Base-by-base conservation (phyloP, 306 rosid species). In the Castanea mollissima region DNA sequence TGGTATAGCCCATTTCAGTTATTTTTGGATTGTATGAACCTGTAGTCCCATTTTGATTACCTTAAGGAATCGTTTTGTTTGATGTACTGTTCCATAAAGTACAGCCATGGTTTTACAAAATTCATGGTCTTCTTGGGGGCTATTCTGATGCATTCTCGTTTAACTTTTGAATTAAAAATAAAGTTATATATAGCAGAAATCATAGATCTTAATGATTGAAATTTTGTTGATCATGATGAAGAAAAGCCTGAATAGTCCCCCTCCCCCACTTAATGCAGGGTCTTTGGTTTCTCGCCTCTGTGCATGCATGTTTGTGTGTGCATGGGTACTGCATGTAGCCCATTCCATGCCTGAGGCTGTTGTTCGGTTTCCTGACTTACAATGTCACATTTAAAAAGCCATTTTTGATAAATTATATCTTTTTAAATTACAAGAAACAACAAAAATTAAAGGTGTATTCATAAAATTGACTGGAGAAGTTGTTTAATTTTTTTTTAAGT, bases 401-500 rank as follows among this genome's bases (percentile, higher is more conserved):
- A 62, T 64, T 15, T 31, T 64, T 64, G 44, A 31, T 64, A 31
- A 64, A 64, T 0, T 64, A n/a, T 3, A 11, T 31, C 46, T 16
- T 25, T 20, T 59, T 11, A 64, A 31, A 18, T 29, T 13, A 4
- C 31, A 31, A 64, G 44, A 64, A 20, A 59, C 16, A 5, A 67
- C 11, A 67, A 34, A 8, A 67, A 34, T 67, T 34, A 29, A 46
- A 15, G 35, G n/a, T 3, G 23, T 35, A 19, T 34, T 67, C 13
- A 18, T 67, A 14, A 67, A 32, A 18, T 67, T 35, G 15, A 67
- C 52, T 0, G 72, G 23, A 4, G 52, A 35, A 67, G 9, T 16
- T 23, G 16, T 67, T 51, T 55, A 49, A 55, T 75, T 41, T 67
- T 65, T 79, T 76, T 44, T 44, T 52, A 51, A 7, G 79, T 4